Base-by-base conservation (phyloP, 2,329 filamentous ascomycete species). In the Microdochium bolleyi region DNA sequence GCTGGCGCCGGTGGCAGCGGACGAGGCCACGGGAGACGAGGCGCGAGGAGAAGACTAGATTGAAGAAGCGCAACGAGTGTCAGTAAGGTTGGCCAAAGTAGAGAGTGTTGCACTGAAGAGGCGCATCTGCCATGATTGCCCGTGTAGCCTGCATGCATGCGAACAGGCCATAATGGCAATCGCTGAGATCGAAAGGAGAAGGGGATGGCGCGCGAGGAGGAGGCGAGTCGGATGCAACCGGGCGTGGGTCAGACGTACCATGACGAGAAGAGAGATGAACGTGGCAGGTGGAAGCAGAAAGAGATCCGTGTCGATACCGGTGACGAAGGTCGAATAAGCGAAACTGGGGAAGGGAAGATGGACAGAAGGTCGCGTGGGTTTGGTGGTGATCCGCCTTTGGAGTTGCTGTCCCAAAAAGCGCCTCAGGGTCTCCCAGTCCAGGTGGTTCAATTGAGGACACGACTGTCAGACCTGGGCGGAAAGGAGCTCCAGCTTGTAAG, bases 1-100 rank as follows among this genome's bases (percentile, higher is more conserved):
- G 67, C 81, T 84, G 55, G 84, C 79, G 72, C 88, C 89, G 54
- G 81, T 81, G 61, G 82, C 78, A 61, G 78, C 77, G 60, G 79
- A 68, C 57, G 75, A 73, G 66, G 75, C 77, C 58, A 71, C 73
- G 55, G 83, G 83, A 49, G 85, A 86, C 51, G 81, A 75, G 53
- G 82, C 68, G 58, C 80, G 78, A 55, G 80, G 78, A 59, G 80
- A 83, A 69, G 80, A 81, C 79, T 83, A 59, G 22, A 51, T 11
- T 46, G 41, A 25, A 22, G n/a, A 49, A 49, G n/a, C 51, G 34
- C 24, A 44, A 44, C 32, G 24, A 48, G 21, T 19, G 48, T 19
- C 37, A 46, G 41, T 25, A 49, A 32, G 24, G 21, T 37, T 21
- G 19, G 24, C 32, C 11, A 34, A 24, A 38, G 34, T 5, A 16